Evolutionary conservation across 73 alveolate species (phyloP).

Genomic region (Tetrahymena malaccensis): DNA sequence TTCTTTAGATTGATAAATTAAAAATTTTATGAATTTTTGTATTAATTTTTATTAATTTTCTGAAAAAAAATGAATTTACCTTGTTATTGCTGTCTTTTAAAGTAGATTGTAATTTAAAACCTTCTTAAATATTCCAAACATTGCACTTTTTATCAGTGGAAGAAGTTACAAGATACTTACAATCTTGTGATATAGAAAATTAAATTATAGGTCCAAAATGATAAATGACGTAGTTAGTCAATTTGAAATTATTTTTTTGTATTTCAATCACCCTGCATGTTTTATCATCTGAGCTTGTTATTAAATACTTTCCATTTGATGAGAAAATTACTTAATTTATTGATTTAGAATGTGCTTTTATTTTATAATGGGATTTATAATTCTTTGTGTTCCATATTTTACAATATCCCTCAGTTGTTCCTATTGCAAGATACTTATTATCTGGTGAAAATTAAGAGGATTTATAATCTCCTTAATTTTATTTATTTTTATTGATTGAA

Average conservation of each 20-base stretch:
- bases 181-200: neutral
- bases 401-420: neutral
- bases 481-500: neutral
- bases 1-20: no score
- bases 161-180: neutral
- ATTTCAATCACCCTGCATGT: neutral
- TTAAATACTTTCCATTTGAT: neutral
- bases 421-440: neutral
- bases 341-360: neutral
- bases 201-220: neutral
- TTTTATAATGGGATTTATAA: neutral
- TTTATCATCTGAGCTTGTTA: neutral
- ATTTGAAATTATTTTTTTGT: neutral
- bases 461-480: neutral
- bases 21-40: no score
- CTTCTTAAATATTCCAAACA: neutral
- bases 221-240: neutral
- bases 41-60: no score
- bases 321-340: neutral
- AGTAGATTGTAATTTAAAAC: neutral
- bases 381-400: neutral
- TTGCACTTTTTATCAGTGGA: neutral
- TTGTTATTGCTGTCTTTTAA: neutral
- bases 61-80: neutral
- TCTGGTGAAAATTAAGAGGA: neutral